Percentiles rank a stretch among this genome's conserved stretches.
Conservation (phyloP, 1,139 yeast genomes). For the Geotrichum reessii region DNA sequence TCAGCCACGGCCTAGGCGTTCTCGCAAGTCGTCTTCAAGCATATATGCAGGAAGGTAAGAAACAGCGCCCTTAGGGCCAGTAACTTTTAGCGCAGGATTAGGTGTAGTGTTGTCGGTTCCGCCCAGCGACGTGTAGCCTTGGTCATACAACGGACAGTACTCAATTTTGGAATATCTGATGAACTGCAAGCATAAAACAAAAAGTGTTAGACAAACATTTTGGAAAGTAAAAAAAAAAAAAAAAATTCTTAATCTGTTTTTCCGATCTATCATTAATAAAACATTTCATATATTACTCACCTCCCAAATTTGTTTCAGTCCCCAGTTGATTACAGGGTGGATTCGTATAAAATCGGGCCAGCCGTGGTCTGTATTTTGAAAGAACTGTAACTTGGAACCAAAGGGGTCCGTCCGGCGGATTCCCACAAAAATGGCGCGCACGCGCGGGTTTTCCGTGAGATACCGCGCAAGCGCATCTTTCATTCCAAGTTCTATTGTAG, state of each 20-base stretch:
- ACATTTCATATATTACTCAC: not conserved
- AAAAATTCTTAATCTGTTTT: not conserved
- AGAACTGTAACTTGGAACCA: conserved; percentile 48
- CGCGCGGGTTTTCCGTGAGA: conserved; percentile 38
- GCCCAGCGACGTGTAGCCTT: conserved; percentile 79
- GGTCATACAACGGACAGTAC: conserved; percentile 67
- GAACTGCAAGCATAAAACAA: conserved; percentile 35
- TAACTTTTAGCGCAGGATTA: conserved; percentile 50
- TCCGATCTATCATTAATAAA: not conserved
- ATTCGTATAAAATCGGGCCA: conserved; percentile 83
- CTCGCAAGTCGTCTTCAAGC: conserved; percentile 12
- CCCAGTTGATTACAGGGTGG: conserved; percentile 82
- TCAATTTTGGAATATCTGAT: conserved; percentile 46
- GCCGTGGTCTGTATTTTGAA: conserved; percentile 69
- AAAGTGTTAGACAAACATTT: not conserved
- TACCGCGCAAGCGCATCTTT: conserved; percentile 62
- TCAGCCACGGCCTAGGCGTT: conserved; percentile 11
- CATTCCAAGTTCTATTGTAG: conserved; percentile 29
- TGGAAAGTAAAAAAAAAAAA: not conserved
- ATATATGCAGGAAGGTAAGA: conserved; percentile 14
- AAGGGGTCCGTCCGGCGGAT: conserved; percentile 78
- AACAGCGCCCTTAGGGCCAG: conserved; percentile 26
- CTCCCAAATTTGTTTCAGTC: conserved; percentile 72
- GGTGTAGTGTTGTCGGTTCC: conserved; percentile 60
- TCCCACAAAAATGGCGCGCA: conserved; percentile 71